A percentile compares a stretch with the other conserved stretches of the same genome.
phyloP scores from a whole-genome alignment of 345 rosid species.

The Populus davidiana region DNA sequence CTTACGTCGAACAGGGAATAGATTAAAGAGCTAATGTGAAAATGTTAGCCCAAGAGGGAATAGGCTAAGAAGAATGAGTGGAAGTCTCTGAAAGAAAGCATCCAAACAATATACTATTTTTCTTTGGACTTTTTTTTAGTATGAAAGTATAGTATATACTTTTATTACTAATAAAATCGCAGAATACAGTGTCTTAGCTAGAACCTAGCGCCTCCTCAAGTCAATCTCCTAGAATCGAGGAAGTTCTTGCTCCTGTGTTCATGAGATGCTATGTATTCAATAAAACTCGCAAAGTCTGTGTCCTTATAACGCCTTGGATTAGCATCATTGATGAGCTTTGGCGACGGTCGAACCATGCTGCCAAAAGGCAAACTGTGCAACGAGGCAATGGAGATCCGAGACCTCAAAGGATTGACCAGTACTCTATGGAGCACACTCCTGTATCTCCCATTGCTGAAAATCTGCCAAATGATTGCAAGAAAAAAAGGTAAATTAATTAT shows the following conservation, averaged over 20 bases:
- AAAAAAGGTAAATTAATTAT: no score
- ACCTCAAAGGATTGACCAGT: constrained; percentile 17
- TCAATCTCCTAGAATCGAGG: constrained; percentile 30
- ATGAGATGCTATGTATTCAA: constrained; percentile 22
- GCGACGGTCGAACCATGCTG: constrained; percentile 23
- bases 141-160: no score
- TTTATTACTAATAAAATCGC: not conserved
- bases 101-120: not conserved
- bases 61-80: not conserved
- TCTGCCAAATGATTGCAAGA: constrained; percentile 6
- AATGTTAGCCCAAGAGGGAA: not conserved
- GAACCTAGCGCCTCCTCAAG: not conserved
- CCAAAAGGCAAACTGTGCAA: constrained; percentile 30
- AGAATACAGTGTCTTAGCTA: not conserved
- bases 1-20: no score
- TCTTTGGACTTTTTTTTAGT: no score
- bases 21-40: not conserved
- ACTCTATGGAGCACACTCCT: constrained; percentile 43
- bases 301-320: constrained; percentile 36
- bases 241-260: constrained; percentile 30
- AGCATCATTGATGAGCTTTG: constrained; percentile 21
- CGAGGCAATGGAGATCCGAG: constrained; percentile 40
- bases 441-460: constrained; percentile 44
- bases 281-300: constrained; percentile 30
- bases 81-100: not conserved